Base-by-base conservation (phyloP, 2,329 filamentous ascomycete species). In the Neofusicoccum laricinum region DNA sequence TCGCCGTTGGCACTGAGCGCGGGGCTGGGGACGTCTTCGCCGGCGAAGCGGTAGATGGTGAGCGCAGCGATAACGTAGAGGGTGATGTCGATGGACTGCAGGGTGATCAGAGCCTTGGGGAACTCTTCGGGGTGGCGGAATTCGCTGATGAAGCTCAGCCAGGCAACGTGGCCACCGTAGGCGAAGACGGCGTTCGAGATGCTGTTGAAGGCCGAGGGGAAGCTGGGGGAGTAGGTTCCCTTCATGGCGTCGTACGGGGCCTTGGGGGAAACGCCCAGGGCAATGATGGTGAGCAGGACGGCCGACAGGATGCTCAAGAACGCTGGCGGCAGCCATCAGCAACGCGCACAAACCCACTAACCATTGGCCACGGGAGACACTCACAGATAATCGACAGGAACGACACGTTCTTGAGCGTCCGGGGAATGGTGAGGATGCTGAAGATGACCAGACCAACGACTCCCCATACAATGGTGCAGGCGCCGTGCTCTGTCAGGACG, bases 1-100 rank as follows among this genome's bases (percentile, higher is more conserved):
- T 73, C 70, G 4, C 84, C 81, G 4, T 88, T 85, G 0, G 88
- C 90, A 3, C 88, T 85, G 1, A 92, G 81, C 0, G 90, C 89
- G 0, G 90, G 90, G 2, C 86, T 86, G 10, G 83, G 81, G 12
- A 92, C 88, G 30, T 82, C 77, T 0, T 79, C 76, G 1, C 90
- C 90, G 14, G 85, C 86, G 68, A 85, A 92, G 57, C 85, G 80
- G 77, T 92, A 92, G 71, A 91, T 86, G 55, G 91, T 84, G 2
- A 86, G 83, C 5, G 89, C 89, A 0, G 88, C 87, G 25, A 91
- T 66, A n/a, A 89, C 81, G 76, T 92, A 92, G 41, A 91, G 81
- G 69, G 74, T 75, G 36, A 79, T 78, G 6, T 87, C 88, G 48
- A 77, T 76, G 67, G 89, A 84, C 64, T 82, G 79, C 64, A 92